Percentiles rank a stretch among this genome's conserved stretches.
Evolutionary conservation across 768 basidiomycete genomes (phyloP).

Genomic region (Suillus plorans): DNA sequence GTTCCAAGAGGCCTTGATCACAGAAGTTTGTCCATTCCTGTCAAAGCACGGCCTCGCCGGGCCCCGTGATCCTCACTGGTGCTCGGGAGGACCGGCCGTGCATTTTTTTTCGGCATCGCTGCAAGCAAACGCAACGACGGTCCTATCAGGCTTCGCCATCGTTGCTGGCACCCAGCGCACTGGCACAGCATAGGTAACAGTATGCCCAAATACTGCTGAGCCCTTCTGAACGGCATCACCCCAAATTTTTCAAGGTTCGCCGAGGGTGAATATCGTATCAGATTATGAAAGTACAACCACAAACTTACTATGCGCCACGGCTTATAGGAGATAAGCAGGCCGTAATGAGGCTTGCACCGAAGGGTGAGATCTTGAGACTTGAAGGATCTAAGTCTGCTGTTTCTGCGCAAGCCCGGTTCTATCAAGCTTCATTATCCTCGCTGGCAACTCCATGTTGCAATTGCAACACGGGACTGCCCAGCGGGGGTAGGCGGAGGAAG

Average conservation of each 20-base stretch:
- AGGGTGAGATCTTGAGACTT: no score
- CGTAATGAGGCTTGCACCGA: no score
- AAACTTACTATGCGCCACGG: neutral
- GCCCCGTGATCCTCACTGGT: no score
- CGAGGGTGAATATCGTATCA: neutral
- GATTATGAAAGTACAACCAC: neutral
- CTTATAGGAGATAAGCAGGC: neutral
- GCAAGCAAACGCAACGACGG: no score
- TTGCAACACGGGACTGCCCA: neutral
- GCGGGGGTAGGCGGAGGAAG: neutral
- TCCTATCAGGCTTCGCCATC: no score
- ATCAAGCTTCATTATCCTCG: neutral
- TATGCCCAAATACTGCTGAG: neutral
- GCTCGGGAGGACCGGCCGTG: no score
- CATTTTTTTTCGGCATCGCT: no score
- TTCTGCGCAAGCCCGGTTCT: no score
- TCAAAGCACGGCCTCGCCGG: no score
- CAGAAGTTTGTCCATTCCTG: no score
- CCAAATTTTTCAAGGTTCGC: neutral
- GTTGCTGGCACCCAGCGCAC: neutral
- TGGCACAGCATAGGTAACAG: neutral
- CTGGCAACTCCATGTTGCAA: neutral
- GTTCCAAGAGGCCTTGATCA: no score
- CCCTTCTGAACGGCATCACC: neutral
- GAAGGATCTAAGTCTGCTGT: no score